Conservation (phyloP, 495 filamentous ascomycete species). For the Annulohypoxylon bovei region DNA sequence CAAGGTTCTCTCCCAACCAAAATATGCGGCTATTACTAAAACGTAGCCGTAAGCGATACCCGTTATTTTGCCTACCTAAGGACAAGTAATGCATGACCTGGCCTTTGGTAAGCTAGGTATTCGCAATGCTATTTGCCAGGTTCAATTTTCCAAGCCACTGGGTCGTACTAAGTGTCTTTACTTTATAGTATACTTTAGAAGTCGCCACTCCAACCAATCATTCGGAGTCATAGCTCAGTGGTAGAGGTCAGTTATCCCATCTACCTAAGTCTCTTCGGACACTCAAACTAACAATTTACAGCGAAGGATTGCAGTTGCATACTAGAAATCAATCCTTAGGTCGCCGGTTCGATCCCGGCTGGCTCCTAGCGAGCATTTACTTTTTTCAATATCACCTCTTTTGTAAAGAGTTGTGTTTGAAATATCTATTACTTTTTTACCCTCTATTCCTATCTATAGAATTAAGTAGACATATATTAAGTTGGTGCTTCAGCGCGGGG, state of each 20-base stretch:
- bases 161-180: neutral
- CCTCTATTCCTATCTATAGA: too few relatives aligned
- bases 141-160: neutral
- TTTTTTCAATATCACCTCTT: neutral
- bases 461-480: too few relatives aligned
- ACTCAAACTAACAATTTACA: neutral
- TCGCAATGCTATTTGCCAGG: neutral
- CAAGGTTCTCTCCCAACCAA: neutral
- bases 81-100: neutral
- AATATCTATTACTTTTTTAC: neutral
- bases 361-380: neutral
- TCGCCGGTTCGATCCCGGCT: constrained; percentile 4
- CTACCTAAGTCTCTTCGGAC: neutral
- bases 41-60: neutral
- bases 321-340: neutral
- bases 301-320: constrained; percentile 7
- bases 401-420: neutral
- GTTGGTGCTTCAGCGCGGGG: too few relatives aligned
- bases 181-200: neutral
- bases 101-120: neutral
- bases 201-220: neutral
- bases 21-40: neutral
- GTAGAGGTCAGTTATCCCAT: neutral
- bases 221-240: constrained; percentile 5
- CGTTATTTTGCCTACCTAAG: neutral